Evolutionary conservation across 2,329 filamentous ascomycete species (phyloP).

Genomic region (Bertia moriformis): DNA sequence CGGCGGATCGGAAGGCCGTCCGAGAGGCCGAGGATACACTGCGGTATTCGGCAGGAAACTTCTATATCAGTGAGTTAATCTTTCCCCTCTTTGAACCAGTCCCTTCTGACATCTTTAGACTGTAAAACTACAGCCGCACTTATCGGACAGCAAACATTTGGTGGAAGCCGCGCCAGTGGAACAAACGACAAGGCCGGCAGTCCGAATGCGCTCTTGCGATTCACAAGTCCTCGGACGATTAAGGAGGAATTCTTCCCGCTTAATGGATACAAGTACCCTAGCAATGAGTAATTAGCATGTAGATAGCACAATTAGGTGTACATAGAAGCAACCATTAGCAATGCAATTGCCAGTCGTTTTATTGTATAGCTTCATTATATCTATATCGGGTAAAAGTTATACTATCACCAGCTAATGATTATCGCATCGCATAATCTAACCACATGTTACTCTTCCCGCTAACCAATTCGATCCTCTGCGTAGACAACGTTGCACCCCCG

Average conservation of each 20-base stretch:
- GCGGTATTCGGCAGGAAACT: conserved; percentile 38
- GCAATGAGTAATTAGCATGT: conserved; percentile 26
- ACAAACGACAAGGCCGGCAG: conserved; percentile 43
- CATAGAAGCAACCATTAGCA: too few species aligned
- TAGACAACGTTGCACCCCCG: too few species aligned
- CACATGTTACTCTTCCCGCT: too few species aligned
- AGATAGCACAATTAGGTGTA: too few species aligned
- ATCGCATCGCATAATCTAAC: too few species aligned
- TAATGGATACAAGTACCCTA: conserved; percentile 30
- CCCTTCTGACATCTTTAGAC: conserved; percentile 12
- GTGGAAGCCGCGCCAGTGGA: conserved; percentile 33
- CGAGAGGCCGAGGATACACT: conserved; percentile 33
- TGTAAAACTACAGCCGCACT: conserved; percentile 41
- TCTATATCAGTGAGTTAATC: conserved; percentile 31
- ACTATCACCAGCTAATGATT: too few species aligned
- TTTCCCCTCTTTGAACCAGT: neutral
- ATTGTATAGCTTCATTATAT: too few species aligned
- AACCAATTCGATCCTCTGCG: too few species aligned
- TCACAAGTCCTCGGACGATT: conserved; percentile 33
- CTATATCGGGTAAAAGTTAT: too few species aligned
- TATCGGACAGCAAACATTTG: conserved; percentile 40
- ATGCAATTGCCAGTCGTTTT: too few species aligned
- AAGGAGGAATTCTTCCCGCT: conserved; percentile 29
- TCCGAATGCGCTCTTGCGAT: conserved; percentile 29
- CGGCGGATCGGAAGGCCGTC: conserved; percentile 28